Evolutionary conservation across 2,329 filamentous ascomycete species (phyloP), one percentile per base, ranked within the genome.

Genomic region (Cladosporium austrohemisphaericum): DNA sequence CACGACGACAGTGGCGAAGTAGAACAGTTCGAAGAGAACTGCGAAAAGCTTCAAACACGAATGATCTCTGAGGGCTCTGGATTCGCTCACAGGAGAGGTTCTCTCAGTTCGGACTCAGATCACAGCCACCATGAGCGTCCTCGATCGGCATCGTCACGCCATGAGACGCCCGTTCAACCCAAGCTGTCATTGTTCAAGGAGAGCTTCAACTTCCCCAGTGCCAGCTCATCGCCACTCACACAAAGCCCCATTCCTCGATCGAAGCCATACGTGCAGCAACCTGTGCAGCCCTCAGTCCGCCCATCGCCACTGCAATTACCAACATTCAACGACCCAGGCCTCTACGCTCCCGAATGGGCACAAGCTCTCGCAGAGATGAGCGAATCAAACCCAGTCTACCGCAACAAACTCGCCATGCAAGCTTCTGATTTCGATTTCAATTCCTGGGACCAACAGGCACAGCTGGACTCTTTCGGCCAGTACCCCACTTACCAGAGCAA

Each of bases 1-100:
- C 70, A 64, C 20, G 76, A 79, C 46, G 71, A 75, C 11, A 57
- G 53, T 18, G 58, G 58, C 9, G 68, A 73, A n/a, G 63, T 71
- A 41, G 73, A 75, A 52, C 69, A 65, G 3, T 84, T 84, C 56
- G 79, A 84, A 59, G 81, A 84, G 50, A 76, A 81, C 61, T 71
- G 74, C 51, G 70, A 71, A 29, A 67, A 71, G 22, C 70, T 83
- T 64, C 79, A 83, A 60, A 72, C 77, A 49, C 72, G 74, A 35
- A 61, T 83, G 32, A 71, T 80, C 52, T 73, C 74, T 22, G 69
- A 74, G 33, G 77, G 76, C n/a, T 71, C 74, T 23, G 71, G 72
- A 16, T 73, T 69, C 49, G 76, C 75, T 63, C 74, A 75, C 51
- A 71, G 76, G 47, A 71, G 77, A 59, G 73, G 72, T 37, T 82